Conservation (phyloP, 768 basidiomycete genomes). For the Lyophyllum decastes region DNA sequence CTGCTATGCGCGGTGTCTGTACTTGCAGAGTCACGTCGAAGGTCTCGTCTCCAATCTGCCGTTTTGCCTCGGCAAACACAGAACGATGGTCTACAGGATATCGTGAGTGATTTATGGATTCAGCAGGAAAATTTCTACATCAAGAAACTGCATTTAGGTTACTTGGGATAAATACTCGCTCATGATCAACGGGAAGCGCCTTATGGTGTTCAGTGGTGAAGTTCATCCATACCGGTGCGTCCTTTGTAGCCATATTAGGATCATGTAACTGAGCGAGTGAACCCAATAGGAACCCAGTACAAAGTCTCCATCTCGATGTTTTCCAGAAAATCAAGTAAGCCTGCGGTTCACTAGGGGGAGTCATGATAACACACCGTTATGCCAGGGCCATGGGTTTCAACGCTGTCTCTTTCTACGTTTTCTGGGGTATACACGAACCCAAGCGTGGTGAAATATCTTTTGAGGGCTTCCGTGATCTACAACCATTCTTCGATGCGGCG, state of each 20-base stretch:
- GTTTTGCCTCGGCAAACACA: constrained; percentile 21
- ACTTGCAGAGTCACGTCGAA: constrained; percentile 20
- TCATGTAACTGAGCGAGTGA: background rate
- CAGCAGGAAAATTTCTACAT: background rate
- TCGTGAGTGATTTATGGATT: constrained; percentile 19
- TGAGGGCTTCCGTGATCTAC: constrained; percentile 53
- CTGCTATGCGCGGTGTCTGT: constrained; percentile 24
- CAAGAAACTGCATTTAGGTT: constrained; percentile 26
- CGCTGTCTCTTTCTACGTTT: constrained; percentile 44
- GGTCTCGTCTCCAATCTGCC: background rate
- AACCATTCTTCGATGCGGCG: constrained; percentile 57
- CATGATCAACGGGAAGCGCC: constrained; percentile 40
- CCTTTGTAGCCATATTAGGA: background rate
- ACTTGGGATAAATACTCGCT: constrained; percentile 48
- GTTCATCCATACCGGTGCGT: constrained; percentile 43
- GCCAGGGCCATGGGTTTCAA: constrained; percentile 43
- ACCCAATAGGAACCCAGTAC: constrained; percentile 36
- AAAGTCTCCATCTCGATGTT: constrained; percentile 42
- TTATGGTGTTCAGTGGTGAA: constrained; percentile 44
- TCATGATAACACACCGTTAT: background rate
- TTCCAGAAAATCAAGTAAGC: constrained; percentile 45
- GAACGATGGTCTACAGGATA: constrained; percentile 32
- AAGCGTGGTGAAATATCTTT: constrained; percentile 54
- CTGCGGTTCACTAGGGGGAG: background rate
- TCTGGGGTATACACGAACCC: constrained; percentile 46